Evolutionary conservation across 2,329 filamentous ascomycete genomes (phyloP).

Genomic region (Fonsecaea erecta): DNA sequence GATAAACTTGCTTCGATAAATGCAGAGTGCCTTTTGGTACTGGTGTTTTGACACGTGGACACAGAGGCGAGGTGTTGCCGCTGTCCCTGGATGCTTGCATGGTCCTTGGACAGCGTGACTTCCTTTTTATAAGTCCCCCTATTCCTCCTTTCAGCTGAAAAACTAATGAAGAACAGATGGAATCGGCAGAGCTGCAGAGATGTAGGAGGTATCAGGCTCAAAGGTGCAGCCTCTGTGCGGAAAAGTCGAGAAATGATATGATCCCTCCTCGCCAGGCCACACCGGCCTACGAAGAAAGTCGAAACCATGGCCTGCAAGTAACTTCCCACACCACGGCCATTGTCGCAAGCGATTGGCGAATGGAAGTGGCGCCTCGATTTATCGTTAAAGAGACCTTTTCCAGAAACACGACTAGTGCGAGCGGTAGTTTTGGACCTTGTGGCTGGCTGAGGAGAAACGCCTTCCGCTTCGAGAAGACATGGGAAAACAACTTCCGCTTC

Average conservation of each 20-base stretch:
- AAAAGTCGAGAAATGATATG: too few relatives aligned
- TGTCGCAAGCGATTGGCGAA: too few relatives aligned
- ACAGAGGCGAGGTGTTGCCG: neutral
- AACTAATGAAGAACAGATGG: slow-evolving; percentile 18
- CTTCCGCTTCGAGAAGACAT: neutral
- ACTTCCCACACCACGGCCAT: too few relatives aligned
- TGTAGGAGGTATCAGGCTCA: neutral
- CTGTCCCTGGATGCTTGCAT: slow-evolving; percentile 32
- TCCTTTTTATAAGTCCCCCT: slow-evolving; percentile 38
- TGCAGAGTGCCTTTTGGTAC: slow-evolving; percentile 17
- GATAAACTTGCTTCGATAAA: slow-evolving; percentile 4
- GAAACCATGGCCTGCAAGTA: too few relatives aligned
- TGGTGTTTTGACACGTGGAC: slow-evolving; percentile 8
- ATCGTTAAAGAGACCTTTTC: neutral
- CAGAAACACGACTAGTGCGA: neutral
- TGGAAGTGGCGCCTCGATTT: neutral
- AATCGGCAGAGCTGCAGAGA: neutral
- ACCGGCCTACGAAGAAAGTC: too few relatives aligned
- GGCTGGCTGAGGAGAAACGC: neutral
- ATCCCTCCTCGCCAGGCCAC: too few relatives aligned
- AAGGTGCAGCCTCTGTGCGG: neutral
- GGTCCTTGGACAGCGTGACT: slow-evolving; percentile 26
- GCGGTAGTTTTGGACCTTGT: neutral
- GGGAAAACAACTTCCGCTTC: neutral
- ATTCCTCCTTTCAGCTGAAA: slow-evolving; percentile 14